phyloP scores from a whole-genome alignment of 345 rosid species.

The Sonneratia caseolaris region DNA sequence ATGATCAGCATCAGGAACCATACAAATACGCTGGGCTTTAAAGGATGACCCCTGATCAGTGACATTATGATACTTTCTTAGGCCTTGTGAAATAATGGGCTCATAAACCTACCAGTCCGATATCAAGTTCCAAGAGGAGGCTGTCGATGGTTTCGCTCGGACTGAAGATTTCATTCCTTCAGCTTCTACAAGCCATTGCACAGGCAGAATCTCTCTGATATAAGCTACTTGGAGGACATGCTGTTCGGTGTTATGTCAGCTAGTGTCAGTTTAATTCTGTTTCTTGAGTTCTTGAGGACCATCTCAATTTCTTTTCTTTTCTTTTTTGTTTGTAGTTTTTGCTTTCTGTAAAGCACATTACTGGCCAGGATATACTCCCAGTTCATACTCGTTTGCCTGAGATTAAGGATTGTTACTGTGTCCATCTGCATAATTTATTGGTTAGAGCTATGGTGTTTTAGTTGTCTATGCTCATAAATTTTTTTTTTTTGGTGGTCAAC shows the following conservation, averaged over 20 bases:
- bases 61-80: conserved; percentile 5
- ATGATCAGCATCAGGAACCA: too few species aligned
- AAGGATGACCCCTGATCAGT: conserved; percentile 7
- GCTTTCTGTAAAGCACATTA: too few species aligned
- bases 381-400: neutral
- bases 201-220: conserved; percentile 87
- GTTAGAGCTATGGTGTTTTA: neutral
- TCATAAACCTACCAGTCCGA: neutral
- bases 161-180: neutral
- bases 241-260: conserved; percentile 53
- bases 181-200: conserved; percentile 68
- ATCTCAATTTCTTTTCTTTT: too few species aligned
- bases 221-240: conserved; percentile 88
- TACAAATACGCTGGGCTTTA: neutral
- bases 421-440: neutral
- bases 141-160: neutral
- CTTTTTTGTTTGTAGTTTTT: too few species aligned
- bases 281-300: too few species aligned
- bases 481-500: conserved; percentile 12
- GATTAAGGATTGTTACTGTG: neutral
- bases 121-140: neutral
- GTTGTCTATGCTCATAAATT: neutral
- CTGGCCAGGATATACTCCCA: too few species aligned
- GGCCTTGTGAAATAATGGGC: neutral
- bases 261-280: neutral